A percentile compares a stretch with the other conserved stretches of the same genome.
Evolutionary conservation across 2,329 filamentous ascomycete genomes (phyloP).

Genomic region (Coniochaeta sp.): DNA sequence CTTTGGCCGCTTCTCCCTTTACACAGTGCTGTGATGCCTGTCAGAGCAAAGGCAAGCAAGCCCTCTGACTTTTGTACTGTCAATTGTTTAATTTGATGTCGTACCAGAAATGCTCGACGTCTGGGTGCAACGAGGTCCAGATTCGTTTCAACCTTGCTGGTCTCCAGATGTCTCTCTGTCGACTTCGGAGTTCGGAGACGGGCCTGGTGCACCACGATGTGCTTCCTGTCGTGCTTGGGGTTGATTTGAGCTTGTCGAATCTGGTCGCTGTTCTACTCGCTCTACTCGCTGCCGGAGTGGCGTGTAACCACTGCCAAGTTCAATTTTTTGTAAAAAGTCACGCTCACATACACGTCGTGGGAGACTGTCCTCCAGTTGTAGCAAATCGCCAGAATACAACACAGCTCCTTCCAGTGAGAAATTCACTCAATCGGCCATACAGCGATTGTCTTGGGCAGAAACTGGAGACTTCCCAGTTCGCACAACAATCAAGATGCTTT

Average conservation of each 20-base stretch:
- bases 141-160: neutral
- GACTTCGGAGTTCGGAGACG: neutral
- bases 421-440: neutral
- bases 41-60: too few relatives aligned
- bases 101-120: too few relatives aligned
- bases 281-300: neutral
- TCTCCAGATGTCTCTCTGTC: neutral
- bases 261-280: neutral
- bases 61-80: too few relatives aligned
- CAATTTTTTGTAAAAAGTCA: neutral
- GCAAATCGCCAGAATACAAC: neutral
- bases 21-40: too few relatives aligned
- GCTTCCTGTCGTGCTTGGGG: neutral
- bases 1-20: too few relatives aligned
- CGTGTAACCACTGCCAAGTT: neutral
- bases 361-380: neutral
- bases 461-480: neutral
- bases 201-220: neutral
- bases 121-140: neutral
- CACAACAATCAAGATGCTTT: neutral
- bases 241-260: neutral
- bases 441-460: neutral
- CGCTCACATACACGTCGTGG: neutral
- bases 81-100: too few relatives aligned
- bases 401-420: neutral